These are phyloP conservation scores for Alternaria angustiovoidea DNA, from an alignment of 2,329 filamentous ascomycete species.

Conservation along the genomic window DNA sequence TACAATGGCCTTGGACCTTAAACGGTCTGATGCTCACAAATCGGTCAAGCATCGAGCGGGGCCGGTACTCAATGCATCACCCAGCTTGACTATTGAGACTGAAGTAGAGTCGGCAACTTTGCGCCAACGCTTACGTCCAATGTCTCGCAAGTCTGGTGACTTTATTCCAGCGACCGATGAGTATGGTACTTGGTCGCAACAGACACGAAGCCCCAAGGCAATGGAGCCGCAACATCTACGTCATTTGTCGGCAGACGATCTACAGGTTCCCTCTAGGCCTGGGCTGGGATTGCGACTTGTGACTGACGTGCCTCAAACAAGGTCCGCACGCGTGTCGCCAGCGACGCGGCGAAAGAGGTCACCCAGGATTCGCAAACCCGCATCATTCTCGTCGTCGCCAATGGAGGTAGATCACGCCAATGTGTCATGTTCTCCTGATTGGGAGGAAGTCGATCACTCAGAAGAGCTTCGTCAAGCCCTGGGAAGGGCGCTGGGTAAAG, in stretches of 20 bases:
- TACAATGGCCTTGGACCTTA: conserved; percentile 19
- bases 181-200: conserved; percentile 21
- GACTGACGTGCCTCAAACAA: conserved; percentile 29
- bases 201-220: not conserved
- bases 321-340: conserved; percentile 35
- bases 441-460: conserved; percentile 28
- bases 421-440: conserved; percentile 20
- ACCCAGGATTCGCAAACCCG: conserved; percentile 16
- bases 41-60: conserved; percentile 31
- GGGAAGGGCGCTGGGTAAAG: conserved; percentile 20
- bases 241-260: conserved; percentile 20
- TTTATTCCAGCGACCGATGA: conserved; percentile 5
- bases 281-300: conserved; percentile 27
- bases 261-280: conserved; percentile 1
- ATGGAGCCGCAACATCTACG: conserved; percentile 10
- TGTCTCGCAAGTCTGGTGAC: not conserved
- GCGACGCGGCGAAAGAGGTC: conserved; percentile 23
- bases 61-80: not conserved
- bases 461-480: conserved; percentile 32
- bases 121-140: conserved; percentile 6
- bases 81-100: not conserved
- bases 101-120: not conserved
- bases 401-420: conserved; percentile 8
- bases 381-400: conserved; percentile 21
- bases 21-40: conserved; percentile 36